Base-by-base conservation (phyloP, 352 stramenopile genomes). In the Phytophthora pinifolia region DNA sequence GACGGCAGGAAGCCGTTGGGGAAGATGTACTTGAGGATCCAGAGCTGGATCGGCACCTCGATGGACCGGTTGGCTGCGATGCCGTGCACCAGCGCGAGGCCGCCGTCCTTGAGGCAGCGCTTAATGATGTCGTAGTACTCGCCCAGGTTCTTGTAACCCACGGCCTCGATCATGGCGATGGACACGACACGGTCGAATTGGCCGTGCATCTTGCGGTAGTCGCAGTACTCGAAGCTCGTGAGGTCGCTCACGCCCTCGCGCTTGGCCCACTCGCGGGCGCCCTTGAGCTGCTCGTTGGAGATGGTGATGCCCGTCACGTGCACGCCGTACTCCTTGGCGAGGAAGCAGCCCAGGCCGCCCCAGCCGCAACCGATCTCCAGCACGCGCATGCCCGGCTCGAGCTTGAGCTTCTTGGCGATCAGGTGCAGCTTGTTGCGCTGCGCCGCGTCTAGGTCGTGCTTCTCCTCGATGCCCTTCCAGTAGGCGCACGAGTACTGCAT, bases 11-110 rank as follows among this genome's bases (percentile, higher is more conserved):
- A 91, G 53, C 87, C 87, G 48, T 94, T 94, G 18, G 87, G 87
- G 67, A 96, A 96, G 69, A 96, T 96, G 78, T 93, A 95, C 70
- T 92, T 93, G 56, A 93, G 79, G 58, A 96, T 90, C 79, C 88
- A 96, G 61, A 85, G 73, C 70, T 89, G 86, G 61, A 77, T 82
- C 27, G 79, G 75, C 34, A 87, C 84, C 76, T 93, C 86, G 52
- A 88, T 84, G 55, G 80, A 94, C 44, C 84, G 79, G 67, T 90
- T 90, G 32, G 88, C 78, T 15, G 80, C 79, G 39, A 94, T 92
- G 36, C 83, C 85, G 72, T 96, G 86, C 50, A 96, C 75, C 35
- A 94, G 41, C 25, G 84, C 70, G 29, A 89, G 67, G 14, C 87
- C 87, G 38, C 62, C 71, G 20, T 91, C 74, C 76, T 92, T 94